phyloP scores from a whole-genome alignment of 306 rosid genomes.

The Phaseolus lunatus region DNA sequence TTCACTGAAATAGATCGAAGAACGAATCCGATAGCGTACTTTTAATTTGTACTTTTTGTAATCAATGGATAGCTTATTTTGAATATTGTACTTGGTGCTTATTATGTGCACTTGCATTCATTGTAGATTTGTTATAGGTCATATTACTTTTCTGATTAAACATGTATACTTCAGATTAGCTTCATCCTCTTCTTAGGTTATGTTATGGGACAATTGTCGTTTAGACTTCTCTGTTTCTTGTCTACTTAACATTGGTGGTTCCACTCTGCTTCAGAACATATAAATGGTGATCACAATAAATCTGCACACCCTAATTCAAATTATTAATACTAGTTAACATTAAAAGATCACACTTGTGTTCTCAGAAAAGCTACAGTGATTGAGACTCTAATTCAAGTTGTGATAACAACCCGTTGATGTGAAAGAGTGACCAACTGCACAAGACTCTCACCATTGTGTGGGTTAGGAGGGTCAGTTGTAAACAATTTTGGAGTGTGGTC shows the following conservation, averaged over 20 bases:
- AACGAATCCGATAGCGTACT: conserved; percentile 16
- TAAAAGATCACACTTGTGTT: conserved; percentile 25
- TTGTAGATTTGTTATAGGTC: conserved; percentile 21
- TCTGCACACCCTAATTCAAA: background rate
- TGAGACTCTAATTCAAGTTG: background rate
- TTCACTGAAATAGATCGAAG: conserved; percentile 21
- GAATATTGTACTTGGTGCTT: background rate
- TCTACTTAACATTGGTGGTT: conserved; percentile 2
- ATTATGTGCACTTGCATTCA: conserved; percentile 2
- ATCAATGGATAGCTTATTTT: background rate
- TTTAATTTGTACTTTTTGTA: background rate
- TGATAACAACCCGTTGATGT: background rate
- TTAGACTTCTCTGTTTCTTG: conserved; percentile 29
- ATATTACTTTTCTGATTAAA: conserved; percentile 32
- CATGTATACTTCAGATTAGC: conserved; percentile 30
- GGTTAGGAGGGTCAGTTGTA: background rate
- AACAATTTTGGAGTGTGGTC: background rate
- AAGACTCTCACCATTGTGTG: background rate
- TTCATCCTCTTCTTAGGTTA: conserved; percentile 26
- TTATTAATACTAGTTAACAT: background rate
- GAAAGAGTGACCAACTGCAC: background rate
- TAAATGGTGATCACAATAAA: conserved; percentile 5
- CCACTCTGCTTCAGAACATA: conserved; percentile 19
- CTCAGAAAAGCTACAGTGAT: background rate
- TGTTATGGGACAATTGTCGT: conserved; percentile 1